phyloP scores from a whole-genome alignment of 1,139 yeast genomes.

The Saccharomycopsis hybrid region DNA sequence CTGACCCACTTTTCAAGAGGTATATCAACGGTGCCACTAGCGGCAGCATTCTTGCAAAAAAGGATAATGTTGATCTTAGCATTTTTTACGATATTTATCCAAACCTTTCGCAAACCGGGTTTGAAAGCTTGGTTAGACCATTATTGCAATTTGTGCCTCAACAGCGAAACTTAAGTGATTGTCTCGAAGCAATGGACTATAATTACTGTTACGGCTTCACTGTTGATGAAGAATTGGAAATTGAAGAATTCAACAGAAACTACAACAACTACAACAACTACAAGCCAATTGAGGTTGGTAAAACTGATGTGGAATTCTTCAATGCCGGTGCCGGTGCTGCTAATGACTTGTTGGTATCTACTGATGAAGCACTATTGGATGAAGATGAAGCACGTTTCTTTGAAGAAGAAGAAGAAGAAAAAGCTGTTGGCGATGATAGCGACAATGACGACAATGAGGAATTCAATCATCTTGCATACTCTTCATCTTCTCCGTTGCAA shows the following conservation, averaged over 20 bases:
- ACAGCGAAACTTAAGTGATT: conserved; percentile 3
- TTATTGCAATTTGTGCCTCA: conserved; percentile 11
- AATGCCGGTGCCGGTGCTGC: too few species aligned
- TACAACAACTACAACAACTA: neutral
- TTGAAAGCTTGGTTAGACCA: conserved; percentile 13
- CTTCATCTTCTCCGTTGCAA: conserved; percentile 3
- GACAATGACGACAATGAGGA: neutral
- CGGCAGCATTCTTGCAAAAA: conserved; percentile 1
- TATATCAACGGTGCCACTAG: conserved; percentile 2
- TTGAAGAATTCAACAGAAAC: conserved; percentile 4
- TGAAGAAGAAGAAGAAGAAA: conserved; percentile 9
- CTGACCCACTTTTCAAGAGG: conserved; percentile 8
- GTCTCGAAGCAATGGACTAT: conserved; percentile 2
- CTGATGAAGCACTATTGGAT: neutral
- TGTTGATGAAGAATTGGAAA: conserved; percentile 16
- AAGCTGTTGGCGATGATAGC: neutral
- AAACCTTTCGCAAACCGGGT: conserved; percentile 13
- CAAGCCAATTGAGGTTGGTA: neutral
- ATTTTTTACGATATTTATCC: conserved; percentile 17
- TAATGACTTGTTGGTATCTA: neutral
- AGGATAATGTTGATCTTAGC: conserved; percentile 3
- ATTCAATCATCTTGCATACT: too few species aligned
- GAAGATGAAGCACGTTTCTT: neutral
- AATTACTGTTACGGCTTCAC: conserved; percentile 15
- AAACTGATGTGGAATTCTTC: neutral